Evolutionary conservation across 2,329 filamentous ascomycete genomes (phyloP), one percentile per base, ranked within the genome.

Genomic region (Aspergillus glaucus): DNA sequence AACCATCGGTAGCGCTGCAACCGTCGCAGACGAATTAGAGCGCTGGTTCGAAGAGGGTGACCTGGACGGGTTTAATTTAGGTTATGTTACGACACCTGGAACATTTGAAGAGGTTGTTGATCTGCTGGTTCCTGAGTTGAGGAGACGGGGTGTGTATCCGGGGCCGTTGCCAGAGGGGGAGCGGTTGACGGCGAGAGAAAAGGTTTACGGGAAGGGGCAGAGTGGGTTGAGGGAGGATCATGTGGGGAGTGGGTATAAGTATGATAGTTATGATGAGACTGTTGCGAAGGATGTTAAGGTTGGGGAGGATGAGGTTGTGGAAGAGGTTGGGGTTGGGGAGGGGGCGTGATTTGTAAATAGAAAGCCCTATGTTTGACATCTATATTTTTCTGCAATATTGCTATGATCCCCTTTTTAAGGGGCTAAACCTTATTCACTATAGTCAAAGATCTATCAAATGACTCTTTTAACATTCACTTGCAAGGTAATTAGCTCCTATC

Each of bases 191-290:
- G 75, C 76, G 0, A 67, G 81, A 15, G 82, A 86, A 65, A 84
- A 79, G 65, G 68, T 85, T 0, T 85, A 84, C 61, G 81, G 81
- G 0, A 72, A 70, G 51, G 82, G 82, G 0, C 81, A 85, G 61
- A 73, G 64, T 5, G 69, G 73, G 12, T 59, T 86, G 50, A 70
- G 81, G 34, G 69, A 69, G 53, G 82, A 86, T 62, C 83, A 86
- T 62, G 59, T 70, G 0, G 83, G 81, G 1, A 79, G 75, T 44
- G 63, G 57, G 53, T 86, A 84, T 60, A 83, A 80, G 66, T 86
- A 85, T 55, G 73, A 79, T 55, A 76, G 81, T 1, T 85, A 84
- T 55, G 64, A 76, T 48, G 79, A 84, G 55, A 77, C 81, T 26
- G 47, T 58, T 21, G 10, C 26, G 5, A 30, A 5, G 26, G 26